Base-by-base conservation (phyloP, 306 rosid species). In the Ziziphus jujuba region DNA sequence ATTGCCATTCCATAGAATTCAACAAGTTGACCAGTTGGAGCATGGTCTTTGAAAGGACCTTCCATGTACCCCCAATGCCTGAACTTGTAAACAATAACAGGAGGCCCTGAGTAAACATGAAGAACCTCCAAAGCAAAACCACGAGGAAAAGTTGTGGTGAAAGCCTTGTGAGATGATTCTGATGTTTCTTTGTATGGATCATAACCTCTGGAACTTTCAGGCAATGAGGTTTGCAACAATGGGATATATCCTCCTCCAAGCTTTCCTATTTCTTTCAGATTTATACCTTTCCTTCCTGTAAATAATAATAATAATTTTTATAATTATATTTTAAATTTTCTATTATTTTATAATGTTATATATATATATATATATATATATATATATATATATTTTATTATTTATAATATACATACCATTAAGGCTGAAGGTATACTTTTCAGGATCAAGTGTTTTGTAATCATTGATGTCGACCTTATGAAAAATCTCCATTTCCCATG, bases 51-150 rank as follows among this genome's bases (percentile, higher is more conserved):
- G 87, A 79, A 87, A 77, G 95, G 88, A 53, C 95, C 95, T 44
- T 87, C 95, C 90, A 82, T 85, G 70, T 65, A 82, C 17, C 87
- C 84, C 95, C 95, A 87, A 54, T 87, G 95, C 70, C 95, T 76
- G 67, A 87, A 87, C 65, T 85, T 82, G 84, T 71, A 87, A 14
- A 83, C 85, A 16, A 85, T 78, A 35, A 78, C 72, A 0, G 90
- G 90, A 1, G 90, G 85, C 7, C 90, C 95, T 23, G 84, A 68
- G 53, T 74, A 87, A 1, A 79, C 90, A 1, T 72, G 82, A 1
- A 87, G 31, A 62, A 87, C 47, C 79, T 82, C 90, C 34, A 87
- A 28, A 31, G 90, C 90, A 69, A 87, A 87, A 2, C 95, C 93
- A 2, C 93, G 77, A 0, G 93, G 90, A 60, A 87, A 87, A 0